Base-by-base conservation (phyloP, 164 flowering plant genomes). In the Sedum album region DNA sequence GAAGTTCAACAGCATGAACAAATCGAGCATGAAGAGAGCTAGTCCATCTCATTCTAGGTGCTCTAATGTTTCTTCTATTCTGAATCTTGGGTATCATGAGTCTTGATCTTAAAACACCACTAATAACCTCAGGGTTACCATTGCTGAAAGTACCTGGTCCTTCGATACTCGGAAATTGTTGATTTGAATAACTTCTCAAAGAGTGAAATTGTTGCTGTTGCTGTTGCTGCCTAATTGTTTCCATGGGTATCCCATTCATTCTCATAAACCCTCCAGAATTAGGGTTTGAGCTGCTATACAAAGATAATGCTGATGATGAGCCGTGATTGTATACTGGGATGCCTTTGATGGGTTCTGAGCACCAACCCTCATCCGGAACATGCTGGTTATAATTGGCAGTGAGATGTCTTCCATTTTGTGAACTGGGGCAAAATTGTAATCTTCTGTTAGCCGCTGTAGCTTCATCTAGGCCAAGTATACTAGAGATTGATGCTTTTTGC, bases 1-100 rank as follows among this genome's bases (percentile, higher is more conserved):
- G 88, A 42, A 82, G 89, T 73, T 87, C 89, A 18, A 87, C 92
- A 21, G 92, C 92, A 60, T 81, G 92, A 62, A 85, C 88, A 51
- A 87, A 87, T 26, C 88, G 79, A 42, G 88, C 84, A 65, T 87
- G 92, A 31, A 87, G 89, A 14, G 84, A 76, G 73, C 82, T 85
- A 0, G 92, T 87, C 89, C 92, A 87, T 10, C 89, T 78, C 92
- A 87, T 87, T 69, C 92, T 57, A 0, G 92, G 92, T 1, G 92
- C 92, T 35, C 92, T 78, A 84, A 82, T 80, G 70, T 82, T 85
- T 63, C 92, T 66, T 70, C 85, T 87, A 0, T 82, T 66, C 0
- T 81, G 89, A 15, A 78, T 66, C 72, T 76, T 85, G 1, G 85
- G 79, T 76, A 82, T 60, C 63, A 84, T 80, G 71, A 85, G 79